Evolutionary conservation across 176 grass and related monocot genomes (phyloP).

Genomic region (Carex pumila): DNA sequence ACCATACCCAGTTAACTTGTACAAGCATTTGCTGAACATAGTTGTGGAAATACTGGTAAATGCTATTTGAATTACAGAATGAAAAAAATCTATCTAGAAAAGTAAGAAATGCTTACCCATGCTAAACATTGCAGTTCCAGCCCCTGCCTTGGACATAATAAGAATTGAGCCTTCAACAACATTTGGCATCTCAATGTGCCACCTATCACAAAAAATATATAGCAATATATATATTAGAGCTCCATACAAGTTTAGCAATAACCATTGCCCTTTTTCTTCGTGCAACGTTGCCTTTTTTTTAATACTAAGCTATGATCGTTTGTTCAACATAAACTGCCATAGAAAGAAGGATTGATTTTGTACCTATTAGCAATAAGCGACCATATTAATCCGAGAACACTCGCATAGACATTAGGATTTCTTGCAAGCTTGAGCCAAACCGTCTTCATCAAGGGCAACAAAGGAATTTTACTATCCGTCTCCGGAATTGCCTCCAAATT

Average conservation of each 20-base stretch:
- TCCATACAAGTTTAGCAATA: neutral
- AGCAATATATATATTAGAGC: neutral
- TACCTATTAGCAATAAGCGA: slow-evolving; percentile 52
- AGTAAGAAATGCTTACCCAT: slow-evolving; percentile 26
- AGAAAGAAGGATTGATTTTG: neutral
- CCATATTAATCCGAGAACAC: slow-evolving; percentile 63
- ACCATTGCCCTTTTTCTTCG: neutral
- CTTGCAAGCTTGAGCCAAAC: slow-evolving; percentile 53
- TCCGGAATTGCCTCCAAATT: slow-evolving; percentile 23
- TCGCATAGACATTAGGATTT: slow-evolving; percentile 75
- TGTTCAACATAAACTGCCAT: neutral
- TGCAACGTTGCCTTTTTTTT: neutral
- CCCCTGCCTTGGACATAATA: slow-evolving; percentile 64
- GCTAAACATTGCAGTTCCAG: slow-evolving; percentile 78
- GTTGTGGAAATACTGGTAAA: neutral
- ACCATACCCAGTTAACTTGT: neutral
- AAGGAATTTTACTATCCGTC: neutral
- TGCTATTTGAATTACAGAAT: neutral
- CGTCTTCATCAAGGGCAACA: slow-evolving; percentile 27
- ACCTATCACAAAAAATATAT: slow-evolving; percentile 33
- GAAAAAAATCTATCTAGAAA: neutral
- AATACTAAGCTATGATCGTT: neutral
- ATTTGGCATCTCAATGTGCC: slow-evolving; percentile 45
- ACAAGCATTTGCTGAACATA: neutral
- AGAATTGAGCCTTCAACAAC: slow-evolving; percentile 59